Percentiles rank a stretch among this genome's conserved stretches.
Conservation (phyloP, 345 rosid species). For the Gossypium thurberi region DNA sequence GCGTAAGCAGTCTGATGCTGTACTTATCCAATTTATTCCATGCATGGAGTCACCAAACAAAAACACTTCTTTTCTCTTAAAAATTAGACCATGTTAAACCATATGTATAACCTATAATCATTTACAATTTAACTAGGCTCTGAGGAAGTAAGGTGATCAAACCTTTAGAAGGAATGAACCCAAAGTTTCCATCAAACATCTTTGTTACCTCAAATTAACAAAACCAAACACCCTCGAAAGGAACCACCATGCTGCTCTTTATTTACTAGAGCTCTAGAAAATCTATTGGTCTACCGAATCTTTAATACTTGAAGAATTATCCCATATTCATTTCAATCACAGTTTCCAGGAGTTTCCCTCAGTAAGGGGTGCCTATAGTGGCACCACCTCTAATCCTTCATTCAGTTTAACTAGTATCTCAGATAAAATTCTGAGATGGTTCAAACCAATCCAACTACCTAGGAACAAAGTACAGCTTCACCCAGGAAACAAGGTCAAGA, state of each 20-base stretch:
- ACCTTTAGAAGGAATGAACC: background rate
- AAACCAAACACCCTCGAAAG: background rate
- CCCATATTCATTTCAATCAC: background rate
- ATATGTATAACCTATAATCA: background rate
- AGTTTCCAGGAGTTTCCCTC: background rate
- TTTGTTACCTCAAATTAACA: background rate
- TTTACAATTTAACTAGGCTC: background rate
- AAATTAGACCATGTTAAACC: background rate
- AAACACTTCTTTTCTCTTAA: background rate
- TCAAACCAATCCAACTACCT: background rate
- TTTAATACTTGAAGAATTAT: background rate
- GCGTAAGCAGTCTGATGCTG: background rate
- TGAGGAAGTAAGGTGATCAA: background rate
- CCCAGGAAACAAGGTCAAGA: background rate
- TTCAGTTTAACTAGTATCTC: background rate
- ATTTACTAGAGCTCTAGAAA: background rate
- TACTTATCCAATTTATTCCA: background rate
- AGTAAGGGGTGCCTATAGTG: background rate
- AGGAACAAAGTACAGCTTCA: background rate
- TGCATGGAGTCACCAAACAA: background rate
- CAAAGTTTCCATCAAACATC: background rate
- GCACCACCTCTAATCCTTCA: background rate
- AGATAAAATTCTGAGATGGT: background rate
- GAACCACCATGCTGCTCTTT: background rate
- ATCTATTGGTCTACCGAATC: background rate